Evolutionary conservation across 257 asterid species (phyloP).

Genomic region (Nicotiana paniculata): DNA sequence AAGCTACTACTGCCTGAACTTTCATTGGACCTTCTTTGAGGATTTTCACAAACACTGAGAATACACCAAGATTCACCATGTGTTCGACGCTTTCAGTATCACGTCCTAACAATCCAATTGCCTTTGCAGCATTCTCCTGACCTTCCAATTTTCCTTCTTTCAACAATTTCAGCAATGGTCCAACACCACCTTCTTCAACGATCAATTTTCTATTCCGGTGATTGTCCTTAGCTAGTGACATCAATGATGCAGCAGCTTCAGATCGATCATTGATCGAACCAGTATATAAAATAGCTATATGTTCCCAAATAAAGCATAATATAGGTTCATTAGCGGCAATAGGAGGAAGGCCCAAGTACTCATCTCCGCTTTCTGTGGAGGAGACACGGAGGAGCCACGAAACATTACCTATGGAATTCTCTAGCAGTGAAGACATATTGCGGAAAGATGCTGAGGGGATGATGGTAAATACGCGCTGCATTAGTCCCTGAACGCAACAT

Average conservation of each 20-base stretch:
- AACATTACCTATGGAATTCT: constrained; percentile 30
- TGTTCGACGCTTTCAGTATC: constrained; percentile 28
- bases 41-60: constrained; percentile 29
- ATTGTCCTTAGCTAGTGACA: constrained; percentile 27
- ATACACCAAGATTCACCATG: constrained; percentile 24
- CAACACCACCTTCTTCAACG: constrained; percentile 39
- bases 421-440: constrained; percentile 24
- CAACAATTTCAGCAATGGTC: constrained; percentile 29
- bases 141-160: constrained; percentile 35
- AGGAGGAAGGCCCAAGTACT: constrained; percentile 31
- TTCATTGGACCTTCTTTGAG: constrained; percentile 37
- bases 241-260: constrained; percentile 35
- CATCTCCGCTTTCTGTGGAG: constrained; percentile 18
- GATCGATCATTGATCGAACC: constrained; percentile 31
- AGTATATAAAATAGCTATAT: constrained; percentile 24
- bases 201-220: constrained; percentile 35
- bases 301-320: constrained; percentile 34
- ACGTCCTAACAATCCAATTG: constrained; percentile 37
- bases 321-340: constrained; percentile 39
- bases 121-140: constrained; percentile 45
- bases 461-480: constrained; percentile 28
- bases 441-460: constrained; percentile 24
- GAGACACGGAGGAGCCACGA: constrained; percentile 36
- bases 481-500: constrained; percentile 23
- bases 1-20: constrained; percentile 31